Conservation (phyloP, 805 yeast species). For the Suhomyces pyralidae region DNA sequence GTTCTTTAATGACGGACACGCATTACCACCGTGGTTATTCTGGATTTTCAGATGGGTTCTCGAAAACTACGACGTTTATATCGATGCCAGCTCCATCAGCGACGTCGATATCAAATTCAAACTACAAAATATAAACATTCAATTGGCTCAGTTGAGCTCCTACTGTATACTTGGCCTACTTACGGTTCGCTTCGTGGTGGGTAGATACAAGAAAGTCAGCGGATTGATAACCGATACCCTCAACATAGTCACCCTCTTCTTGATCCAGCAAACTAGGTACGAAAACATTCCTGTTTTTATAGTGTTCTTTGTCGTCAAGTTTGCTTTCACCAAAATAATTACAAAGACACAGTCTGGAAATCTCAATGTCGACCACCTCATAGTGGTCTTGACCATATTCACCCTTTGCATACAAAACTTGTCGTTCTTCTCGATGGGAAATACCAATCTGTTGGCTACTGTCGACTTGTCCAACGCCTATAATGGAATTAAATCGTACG, state of each 20-base stretch:
- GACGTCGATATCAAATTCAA: slow-evolving; percentile 10
- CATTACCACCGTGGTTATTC: slow-evolving; percentile 41
- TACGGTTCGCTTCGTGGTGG: slow-evolving; percentile 26
- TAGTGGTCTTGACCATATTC: slow-evolving; percentile 29
- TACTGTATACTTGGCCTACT: slow-evolving; percentile 28
- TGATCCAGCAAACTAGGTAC: slow-evolving; percentile 54
- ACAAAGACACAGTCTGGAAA: slow-evolving; percentile 4
- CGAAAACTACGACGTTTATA: slow-evolving; percentile 26
- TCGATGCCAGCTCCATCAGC: slow-evolving; percentile 7
- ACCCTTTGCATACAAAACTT: slow-evolving; percentile 64
- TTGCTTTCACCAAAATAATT: slow-evolving; percentile 15
- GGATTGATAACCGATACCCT: slow-evolving; percentile 34
- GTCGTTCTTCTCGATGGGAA: slow-evolving; percentile 82
- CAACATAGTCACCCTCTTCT: slow-evolving; percentile 36
- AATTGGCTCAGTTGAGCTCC: slow-evolving; percentile 24
- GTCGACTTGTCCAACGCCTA: slow-evolving; percentile 89
- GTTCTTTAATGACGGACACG: slow-evolving; percentile 53
- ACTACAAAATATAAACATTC: slow-evolving; percentile 22
- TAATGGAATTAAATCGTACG: slow-evolving; percentile 76
- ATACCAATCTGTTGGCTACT: slow-evolving; percentile 88
- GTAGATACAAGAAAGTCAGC: slow-evolving; percentile 19
- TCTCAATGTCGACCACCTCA: slow-evolving; percentile 15
- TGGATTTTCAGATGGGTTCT: slow-evolving; percentile 27
- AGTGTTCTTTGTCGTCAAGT: slow-evolving; percentile 30
- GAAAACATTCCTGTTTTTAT: slow-evolving; percentile 56